Conservation (phyloP, 2,329 filamentous ascomycete genomes). For the Nemania serpens region DNA sequence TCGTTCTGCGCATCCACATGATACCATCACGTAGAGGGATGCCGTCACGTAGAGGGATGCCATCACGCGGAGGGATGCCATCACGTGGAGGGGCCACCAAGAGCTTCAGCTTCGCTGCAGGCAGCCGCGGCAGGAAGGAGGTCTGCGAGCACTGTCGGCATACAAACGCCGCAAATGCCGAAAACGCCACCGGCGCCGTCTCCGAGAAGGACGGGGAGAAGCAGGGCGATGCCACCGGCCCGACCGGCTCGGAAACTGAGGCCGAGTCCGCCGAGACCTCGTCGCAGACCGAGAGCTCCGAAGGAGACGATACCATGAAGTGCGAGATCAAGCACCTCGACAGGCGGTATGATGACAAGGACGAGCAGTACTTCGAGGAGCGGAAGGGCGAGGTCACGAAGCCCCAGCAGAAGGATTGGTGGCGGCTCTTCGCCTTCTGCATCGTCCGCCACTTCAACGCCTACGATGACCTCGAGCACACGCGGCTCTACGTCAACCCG, state of each 20-base stretch:
- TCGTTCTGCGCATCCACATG: not conserved
- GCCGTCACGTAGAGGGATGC: too few species aligned
- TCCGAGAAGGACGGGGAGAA: not conserved
- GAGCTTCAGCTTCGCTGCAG: not conserved
- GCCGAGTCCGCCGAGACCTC: not conserved
- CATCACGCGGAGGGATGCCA: not conserved
- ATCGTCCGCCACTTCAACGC: slow-evolving; percentile 28
- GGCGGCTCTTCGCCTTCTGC: slow-evolving; percentile 41
- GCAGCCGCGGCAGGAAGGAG: not conserved
- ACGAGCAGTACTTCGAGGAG: slow-evolving; percentile 38
- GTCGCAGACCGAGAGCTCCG: not conserved
- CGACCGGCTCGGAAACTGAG: not conserved
- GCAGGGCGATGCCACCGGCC: not conserved
- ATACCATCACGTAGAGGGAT: not conserved
- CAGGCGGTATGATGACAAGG: slow-evolving; percentile 33
- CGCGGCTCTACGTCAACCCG: slow-evolving; percentile 39
- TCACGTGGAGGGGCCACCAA: not conserved
- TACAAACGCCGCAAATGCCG: not conserved
- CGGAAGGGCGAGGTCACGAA: slow-evolving; percentile 33
- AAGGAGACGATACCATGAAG: slow-evolving; percentile 32
- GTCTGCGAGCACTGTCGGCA: not conserved
- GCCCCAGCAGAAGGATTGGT: slow-evolving; percentile 38
- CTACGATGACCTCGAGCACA: slow-evolving; percentile 29
- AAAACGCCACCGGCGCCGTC: not conserved
- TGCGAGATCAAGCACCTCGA: slow-evolving; percentile 40